Evolutionary conservation across 176 grass and related monocot species (phyloP), one percentile per base, ranked within the genome.

Genomic region (Eleusine indica): DNA sequence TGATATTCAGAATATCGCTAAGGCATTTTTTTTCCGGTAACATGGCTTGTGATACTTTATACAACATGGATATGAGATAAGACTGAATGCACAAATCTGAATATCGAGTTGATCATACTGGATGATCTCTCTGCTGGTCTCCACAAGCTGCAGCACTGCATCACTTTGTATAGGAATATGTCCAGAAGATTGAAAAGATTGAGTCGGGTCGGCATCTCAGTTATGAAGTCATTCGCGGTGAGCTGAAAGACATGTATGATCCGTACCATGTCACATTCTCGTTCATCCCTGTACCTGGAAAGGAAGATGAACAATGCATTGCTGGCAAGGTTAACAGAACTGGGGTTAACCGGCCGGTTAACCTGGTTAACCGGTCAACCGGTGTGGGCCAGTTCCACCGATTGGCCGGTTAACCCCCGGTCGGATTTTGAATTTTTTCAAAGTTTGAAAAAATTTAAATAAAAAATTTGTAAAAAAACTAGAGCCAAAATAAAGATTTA

Each of bases 181-280:
- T 81, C 5, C 85, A 91, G 66, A 91, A 78, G 86, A 81, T 91
- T 18, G 81, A 88, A 49, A 91, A n/a, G 85, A 74, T 85, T 3
- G 89, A 91, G 77, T 1, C 85, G 0, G 89, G 89, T 3, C 80
- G 14, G 29, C 87, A 67, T 37, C 15, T 91, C 13, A 29, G 66
- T 0, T 91, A 85, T 25, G 38, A 84, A 48, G 89, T 91, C 13
- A 51, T 88, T 39, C 81, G 76, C 0, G 85, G 85, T 9, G 80
- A 91, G 70, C 80, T 91, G 68, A 83, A 76, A 22, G 32, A 84
- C 38, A 39, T 85, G 64, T 91, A 87, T 19, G 75, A 91, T 5
- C 89, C 85, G 22, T 87, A 87, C 64, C 69, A 66, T 66, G 85
- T 91, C 58, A 85, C 85, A 35, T 73, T 88, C 76, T 56, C 85